Conservation (phyloP, 2,329 filamentous ascomycete species). For the Hirsutella minnesotensis region DNA sequence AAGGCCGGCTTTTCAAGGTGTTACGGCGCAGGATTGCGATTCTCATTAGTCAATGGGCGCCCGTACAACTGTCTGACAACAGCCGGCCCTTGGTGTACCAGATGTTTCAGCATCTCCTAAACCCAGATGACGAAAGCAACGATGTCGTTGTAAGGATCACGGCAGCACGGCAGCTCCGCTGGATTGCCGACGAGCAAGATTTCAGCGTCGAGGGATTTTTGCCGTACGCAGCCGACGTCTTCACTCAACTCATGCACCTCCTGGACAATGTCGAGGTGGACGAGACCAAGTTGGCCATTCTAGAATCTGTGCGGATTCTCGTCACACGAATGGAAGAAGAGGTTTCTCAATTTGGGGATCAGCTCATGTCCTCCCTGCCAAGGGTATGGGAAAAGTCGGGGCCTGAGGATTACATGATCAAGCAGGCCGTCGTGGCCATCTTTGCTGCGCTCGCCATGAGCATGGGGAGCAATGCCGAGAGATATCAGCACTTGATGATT, state of each 20-base stretch:
- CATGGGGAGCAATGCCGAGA: constrained; percentile 65
- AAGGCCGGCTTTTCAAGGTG: constrained; percentile 57
- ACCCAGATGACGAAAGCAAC: constrained; percentile 65
- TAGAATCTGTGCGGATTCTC: constrained; percentile 74
- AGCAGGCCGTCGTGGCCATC: constrained; percentile 82
- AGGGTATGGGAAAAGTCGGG: constrained; percentile 75
- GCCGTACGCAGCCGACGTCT: constrained; percentile 62
- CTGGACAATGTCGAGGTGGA: constrained; percentile 68
- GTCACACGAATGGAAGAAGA: constrained; percentile 72
- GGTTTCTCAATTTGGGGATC: constrained; percentile 57
- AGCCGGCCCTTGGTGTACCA: constrained; percentile 70
- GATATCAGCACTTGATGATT: constrained; percentile 69
- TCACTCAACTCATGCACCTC: constrained; percentile 64
- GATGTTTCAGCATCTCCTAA: constrained; percentile 78
- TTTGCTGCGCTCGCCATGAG: constrained; percentile 76
- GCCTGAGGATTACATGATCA: constrained; percentile 76
- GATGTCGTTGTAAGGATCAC: constrained; percentile 89
- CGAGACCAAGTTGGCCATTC: constrained; percentile 80
- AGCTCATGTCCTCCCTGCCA: constrained; percentile 71
- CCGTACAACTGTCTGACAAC: constrained; percentile 57
- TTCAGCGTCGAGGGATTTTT: constrained; percentile 65
- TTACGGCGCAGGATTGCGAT: constrained; percentile 82
- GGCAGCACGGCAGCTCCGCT: constrained; percentile 72
- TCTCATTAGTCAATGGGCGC: constrained; percentile 79
- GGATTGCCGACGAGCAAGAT: constrained; percentile 72